Conservation (phyloP, 1,139 yeast species). For the Hemisphaericaspora xylofermentans region DNA sequence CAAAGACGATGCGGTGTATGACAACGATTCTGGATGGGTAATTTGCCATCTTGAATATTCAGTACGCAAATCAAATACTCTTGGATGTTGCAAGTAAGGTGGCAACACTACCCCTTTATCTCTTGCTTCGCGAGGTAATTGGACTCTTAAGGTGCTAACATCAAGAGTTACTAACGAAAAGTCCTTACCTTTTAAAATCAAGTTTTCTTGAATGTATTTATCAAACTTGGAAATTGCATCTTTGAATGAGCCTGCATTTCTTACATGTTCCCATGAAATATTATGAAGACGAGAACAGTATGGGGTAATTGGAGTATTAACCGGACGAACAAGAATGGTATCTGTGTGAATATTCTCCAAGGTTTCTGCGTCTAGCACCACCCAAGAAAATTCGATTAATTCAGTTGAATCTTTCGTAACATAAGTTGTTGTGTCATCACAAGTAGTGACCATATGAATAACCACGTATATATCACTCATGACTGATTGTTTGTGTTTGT, state of each 20-base stretch:
- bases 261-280: slow-evolving; percentile 64
- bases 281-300: slow-evolving; percentile 53
- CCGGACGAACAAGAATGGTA: slow-evolving; percentile 57
- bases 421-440: slow-evolving; percentile 62
- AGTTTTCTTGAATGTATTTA: slow-evolving; percentile 41
- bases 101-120: slow-evolving; percentile 76
- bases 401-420: slow-evolving; percentile 66
- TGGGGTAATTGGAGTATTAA: slow-evolving; percentile 67
- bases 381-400: slow-evolving; percentile 68
- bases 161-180: slow-evolving; percentile 69
- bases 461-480: slow-evolving; percentile 66
- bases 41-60: slow-evolving; percentile 75
- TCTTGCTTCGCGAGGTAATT: slow-evolving; percentile 76
- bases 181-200: slow-evolving; percentile 45
- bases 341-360: slow-evolving; percentile 38
- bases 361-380: slow-evolving; percentile 40
- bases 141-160: slow-evolving; percentile 71
- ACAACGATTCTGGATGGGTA: slow-evolving; percentile 57
- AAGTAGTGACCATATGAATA: slow-evolving; percentile 63
- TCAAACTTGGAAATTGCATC: slow-evolving; percentile 63
- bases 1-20: slow-evolving; percentile 51
- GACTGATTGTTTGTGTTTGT: not conserved
- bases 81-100: slow-evolving; percentile 70
- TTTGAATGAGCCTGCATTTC: slow-evolving; percentile 52
- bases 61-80: slow-evolving; percentile 70